These are phyloP conservation scores for Phoma herbarum DNA, from an alignment of 2,329 filamentous ascomycete species.

Conservation along the genomic window DNA sequence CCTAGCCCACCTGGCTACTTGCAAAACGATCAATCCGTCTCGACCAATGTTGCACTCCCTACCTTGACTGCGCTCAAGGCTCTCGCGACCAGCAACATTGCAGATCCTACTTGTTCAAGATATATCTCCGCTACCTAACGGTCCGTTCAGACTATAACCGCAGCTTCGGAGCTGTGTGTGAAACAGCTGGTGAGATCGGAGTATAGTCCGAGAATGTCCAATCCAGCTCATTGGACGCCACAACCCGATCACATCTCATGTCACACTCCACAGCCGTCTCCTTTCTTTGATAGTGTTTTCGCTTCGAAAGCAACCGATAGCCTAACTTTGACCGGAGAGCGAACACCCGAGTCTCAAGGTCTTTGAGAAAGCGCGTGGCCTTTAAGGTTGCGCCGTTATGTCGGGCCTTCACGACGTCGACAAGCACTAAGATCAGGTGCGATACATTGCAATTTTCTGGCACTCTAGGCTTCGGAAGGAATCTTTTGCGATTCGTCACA, in stretches of 20 bases:
- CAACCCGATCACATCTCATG: conserved; percentile 13
- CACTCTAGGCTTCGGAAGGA: background rate
- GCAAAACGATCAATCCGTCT: background rate
- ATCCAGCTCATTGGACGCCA: conserved; percentile 8
- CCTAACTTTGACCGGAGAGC: background rate
- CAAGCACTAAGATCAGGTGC: background rate
- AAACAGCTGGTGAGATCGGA: conserved; percentile 20
- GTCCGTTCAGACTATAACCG: conserved; percentile 9
- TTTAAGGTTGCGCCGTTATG: conserved; percentile 10
- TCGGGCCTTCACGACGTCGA: conserved; percentile 2
- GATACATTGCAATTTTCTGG: background rate
- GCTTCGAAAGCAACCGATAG: background rate
- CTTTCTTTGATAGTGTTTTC: conserved; percentile 4
- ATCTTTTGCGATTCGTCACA: conserved; percentile 11
- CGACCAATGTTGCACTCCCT: background rate
- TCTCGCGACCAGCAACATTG: conserved; percentile 3
- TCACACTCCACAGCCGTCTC: conserved; percentile 2
- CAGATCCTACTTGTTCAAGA: conserved; percentile 19
- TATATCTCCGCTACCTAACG: conserved; percentile 15
- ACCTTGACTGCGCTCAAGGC: background rate
- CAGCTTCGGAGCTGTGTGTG: conserved; percentile 3
- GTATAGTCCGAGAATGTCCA: conserved; percentile 10
- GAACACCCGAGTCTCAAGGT: conserved; percentile 1
- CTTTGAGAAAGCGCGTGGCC: conserved; percentile 1
- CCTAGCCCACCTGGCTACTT: background rate